Conservation (phyloP, 306 rosid genomes). For the Prosopis cineraria region DNA sequence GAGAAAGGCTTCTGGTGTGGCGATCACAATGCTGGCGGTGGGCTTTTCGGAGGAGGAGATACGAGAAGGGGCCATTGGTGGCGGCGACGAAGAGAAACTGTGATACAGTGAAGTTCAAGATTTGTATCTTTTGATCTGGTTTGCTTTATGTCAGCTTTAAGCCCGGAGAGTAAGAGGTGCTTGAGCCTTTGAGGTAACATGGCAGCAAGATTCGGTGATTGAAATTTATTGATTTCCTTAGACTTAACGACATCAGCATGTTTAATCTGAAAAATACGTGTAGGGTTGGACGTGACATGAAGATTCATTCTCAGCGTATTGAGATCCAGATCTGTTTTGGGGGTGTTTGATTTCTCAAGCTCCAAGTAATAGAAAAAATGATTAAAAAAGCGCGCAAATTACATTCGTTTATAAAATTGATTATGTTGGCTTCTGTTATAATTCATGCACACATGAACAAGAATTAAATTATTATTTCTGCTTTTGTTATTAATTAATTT, state of each 20-base stretch:
- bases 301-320: neutral
- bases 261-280: neutral
- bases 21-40: neutral
- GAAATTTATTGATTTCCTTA: neutral
- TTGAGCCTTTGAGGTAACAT: neutral
- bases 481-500: neutral
- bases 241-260: neutral
- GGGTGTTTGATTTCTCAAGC: neutral
- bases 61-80: slow-evolving; percentile 30
- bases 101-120: neutral
- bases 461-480: neutral
- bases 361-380: neutral
- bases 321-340: slow-evolving; percentile 3
- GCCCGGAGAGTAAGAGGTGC: slow-evolving; percentile 17
- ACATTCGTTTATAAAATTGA: neutral
- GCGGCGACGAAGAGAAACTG: neutral
- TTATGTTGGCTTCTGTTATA: neutral
- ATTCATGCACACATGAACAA: no score
- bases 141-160: neutral
- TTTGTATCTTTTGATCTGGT: neutral
- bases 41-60: slow-evolving; percentile 25
- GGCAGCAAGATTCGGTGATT: slow-evolving; percentile 3
- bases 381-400: neutral
- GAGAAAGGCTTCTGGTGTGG: slow-evolving; percentile 28
- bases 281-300: neutral